These are phyloP conservation scores for Haematococcus lacustris DNA, from an alignment of 139 green algal genomes.

Conservation along the genomic window DNA sequence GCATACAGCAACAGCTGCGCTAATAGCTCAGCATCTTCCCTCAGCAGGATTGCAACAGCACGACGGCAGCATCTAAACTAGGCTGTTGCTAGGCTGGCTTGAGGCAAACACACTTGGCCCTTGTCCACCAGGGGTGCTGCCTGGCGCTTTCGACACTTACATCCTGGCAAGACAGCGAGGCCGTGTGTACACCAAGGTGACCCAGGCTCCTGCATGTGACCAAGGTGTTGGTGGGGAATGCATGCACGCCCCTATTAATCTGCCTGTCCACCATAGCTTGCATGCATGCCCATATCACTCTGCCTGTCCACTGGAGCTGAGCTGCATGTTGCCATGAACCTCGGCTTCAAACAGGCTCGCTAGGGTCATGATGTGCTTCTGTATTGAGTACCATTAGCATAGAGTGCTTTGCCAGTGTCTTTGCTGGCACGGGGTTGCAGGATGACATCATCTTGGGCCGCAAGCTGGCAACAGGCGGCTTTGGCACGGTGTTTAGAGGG, in stretches of 20 bases:
- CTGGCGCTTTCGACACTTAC: conserved; percentile 76
- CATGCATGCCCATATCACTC: not conserved
- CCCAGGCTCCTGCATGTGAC: not conserved
- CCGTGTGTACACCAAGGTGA: conserved; percentile 23
- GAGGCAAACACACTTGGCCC: too few relatives aligned
- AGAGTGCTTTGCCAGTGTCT: not conserved
- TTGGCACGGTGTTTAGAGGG: conserved; percentile 82
- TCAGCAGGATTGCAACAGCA: too few relatives aligned
- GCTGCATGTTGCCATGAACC: too few relatives aligned
- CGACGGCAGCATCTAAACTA: too few relatives aligned
- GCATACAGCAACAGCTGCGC: too few relatives aligned
- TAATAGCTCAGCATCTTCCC: too few relatives aligned
- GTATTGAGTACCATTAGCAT: not conserved
- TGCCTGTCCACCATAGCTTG: not conserved
- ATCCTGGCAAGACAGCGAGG: conserved; percentile 52
- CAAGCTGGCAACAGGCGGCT: conserved; percentile 82
- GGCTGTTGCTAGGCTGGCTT: too few relatives aligned
- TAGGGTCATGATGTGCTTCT: too few relatives aligned
- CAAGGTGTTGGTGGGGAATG: not conserved
- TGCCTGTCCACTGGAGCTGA: not conserved
- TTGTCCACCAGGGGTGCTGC: conserved; percentile 56
- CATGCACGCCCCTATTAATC: not conserved
- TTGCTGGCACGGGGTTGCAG: conserved; percentile 21
- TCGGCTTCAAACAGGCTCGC: not conserved
- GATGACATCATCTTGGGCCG: conserved; percentile 75